These are phyloP conservation scores for Achaetomiella virescens DNA, from an alignment of 495 filamentous ascomycete species.

Conservation along the genomic window DNA sequence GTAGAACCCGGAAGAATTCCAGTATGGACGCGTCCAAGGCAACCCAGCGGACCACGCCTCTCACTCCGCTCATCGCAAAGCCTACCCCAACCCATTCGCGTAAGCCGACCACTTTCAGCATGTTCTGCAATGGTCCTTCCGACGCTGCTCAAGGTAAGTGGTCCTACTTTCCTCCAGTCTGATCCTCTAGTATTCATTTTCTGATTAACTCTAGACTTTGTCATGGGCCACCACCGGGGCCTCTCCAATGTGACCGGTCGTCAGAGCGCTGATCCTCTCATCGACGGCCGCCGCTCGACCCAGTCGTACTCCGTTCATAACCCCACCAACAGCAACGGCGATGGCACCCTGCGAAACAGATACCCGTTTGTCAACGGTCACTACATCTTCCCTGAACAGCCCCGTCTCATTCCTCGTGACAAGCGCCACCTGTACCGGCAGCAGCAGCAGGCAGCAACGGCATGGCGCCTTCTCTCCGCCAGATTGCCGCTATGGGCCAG, in stretches of 20 bases:
- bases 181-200: not conserved
- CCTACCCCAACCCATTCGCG: constrained; percentile 12
- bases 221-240: not conserved
- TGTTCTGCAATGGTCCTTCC: not conserved
- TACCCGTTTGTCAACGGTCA: not conserved
- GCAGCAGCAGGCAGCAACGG: not conserved
- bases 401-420: constrained; percentile 5
- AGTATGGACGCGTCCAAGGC: constrained; percentile 17
- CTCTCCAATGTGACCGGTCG: not conserved
- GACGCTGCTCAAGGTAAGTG: not conserved
- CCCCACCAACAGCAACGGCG: not conserved
- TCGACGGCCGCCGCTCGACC: not conserved
- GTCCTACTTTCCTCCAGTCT: not conserved
- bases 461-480: constrained; percentile 6
- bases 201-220: not conserved
- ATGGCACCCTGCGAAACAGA: not conserved
- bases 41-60: constrained; percentile 18
- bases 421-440: not conserved
- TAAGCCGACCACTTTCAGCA: constrained; percentile 7
- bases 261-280: constrained; percentile 4
- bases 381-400: not conserved
- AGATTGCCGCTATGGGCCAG: constrained; percentile 11
- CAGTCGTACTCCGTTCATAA: constrained; percentile 2
- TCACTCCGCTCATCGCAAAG: constrained; percentile 13
- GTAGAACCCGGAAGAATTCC: constrained; percentile 17